Conservation (phyloP, 208 protist genomes). For the Leishmania major region DNA sequence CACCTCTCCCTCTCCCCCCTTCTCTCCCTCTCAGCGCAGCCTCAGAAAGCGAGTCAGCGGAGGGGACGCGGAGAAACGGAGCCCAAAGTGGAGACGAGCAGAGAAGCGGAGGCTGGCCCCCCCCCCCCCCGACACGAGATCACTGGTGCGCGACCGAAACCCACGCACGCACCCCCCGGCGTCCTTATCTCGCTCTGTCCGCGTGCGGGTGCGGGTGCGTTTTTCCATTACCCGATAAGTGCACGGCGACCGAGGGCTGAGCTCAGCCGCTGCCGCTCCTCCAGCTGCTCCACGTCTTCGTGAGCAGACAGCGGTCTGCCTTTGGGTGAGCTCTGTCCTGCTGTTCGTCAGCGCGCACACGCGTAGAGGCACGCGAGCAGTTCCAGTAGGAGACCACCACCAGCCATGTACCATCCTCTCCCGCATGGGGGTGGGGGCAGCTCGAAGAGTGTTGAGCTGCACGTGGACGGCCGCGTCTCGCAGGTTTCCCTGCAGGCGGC, state of each 20-base stretch:
- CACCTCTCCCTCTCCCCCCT: not conserved
- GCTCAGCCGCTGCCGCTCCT: not conserved
- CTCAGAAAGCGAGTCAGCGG: not conserved
- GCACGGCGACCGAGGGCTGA: not conserved
- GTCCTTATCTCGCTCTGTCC: not conserved
- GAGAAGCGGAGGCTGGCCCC: not conserved
- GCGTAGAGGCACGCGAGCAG: not conserved
- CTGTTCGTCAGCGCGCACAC: not conserved
- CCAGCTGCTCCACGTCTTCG: not conserved
- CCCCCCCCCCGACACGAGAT: not conserved
- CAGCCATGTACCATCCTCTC: not conserved
- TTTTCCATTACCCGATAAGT: not conserved
- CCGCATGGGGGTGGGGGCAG: slow-evolving; percentile 13
- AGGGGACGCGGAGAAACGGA: not conserved
- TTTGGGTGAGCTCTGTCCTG: not conserved
- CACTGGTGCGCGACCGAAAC: not conserved
- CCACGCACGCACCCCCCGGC: not conserved
- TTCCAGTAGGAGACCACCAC: not conserved
- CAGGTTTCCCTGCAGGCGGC: slow-evolving; percentile 33
- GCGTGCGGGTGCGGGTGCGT: not conserved
- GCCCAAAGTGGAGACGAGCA: not conserved
- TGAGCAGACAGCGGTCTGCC: not conserved
- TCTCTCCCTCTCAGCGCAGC: not conserved
- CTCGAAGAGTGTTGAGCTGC: slow-evolving; percentile 29
- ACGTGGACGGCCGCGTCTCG: slow-evolving; percentile 22